These are phyloP conservation scores for Elymus sibiricus DNA, from an alignment of 176 grass and related monocot genomes.

Conservation along the genomic window DNA sequence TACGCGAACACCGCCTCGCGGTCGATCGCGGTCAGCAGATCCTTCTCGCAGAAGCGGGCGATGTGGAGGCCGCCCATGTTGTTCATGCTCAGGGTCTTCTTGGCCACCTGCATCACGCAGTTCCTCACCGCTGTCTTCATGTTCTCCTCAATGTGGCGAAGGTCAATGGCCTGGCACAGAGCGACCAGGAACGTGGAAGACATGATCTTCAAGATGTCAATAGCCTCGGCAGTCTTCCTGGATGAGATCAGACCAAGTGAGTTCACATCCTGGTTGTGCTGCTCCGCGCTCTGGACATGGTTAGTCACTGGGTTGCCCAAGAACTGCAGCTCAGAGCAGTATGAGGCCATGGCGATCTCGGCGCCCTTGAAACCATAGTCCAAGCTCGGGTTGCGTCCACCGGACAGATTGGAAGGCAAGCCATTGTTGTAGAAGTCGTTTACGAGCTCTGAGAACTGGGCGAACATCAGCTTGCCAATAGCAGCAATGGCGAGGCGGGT, in stretches of 20 bases:
- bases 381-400: slow-evolving; percentile 85
- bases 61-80: slow-evolving; percentile 58
- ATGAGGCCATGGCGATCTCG: slow-evolving; percentile 92
- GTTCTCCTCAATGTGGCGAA: slow-evolving; percentile 89
- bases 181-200: slow-evolving; percentile 76
- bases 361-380: slow-evolving; percentile 97
- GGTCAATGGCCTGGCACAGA: slow-evolving; percentile 74
- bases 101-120: slow-evolving; percentile 67
- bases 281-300: slow-evolving; percentile 97
- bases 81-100: slow-evolving; percentile 64
- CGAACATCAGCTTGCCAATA: slow-evolving; percentile 94
- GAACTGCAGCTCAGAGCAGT: slow-evolving; percentile 97
- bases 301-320: slow-evolving; percentile 89
- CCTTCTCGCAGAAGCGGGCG: slow-evolving; percentile 80
- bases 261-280: slow-evolving; percentile 99
- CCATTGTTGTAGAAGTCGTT: slow-evolving; percentile 99
- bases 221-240: slow-evolving; percentile 84
- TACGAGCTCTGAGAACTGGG: slow-evolving; percentile 91
- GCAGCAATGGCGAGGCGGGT: slow-evolving; percentile 74
- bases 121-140: slow-evolving; percentile 67
- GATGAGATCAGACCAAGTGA: slow-evolving; percentile 87
- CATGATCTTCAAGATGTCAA: slow-evolving; percentile 93
- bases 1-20: slow-evolving; percentile 82
- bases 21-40: slow-evolving; percentile 65
- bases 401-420: slow-evolving; percentile 78